These are phyloP conservation scores for Leptographium procerum DNA, from an alignment of 2,329 filamentous ascomycete genomes.

Conservation along the genomic window DNA sequence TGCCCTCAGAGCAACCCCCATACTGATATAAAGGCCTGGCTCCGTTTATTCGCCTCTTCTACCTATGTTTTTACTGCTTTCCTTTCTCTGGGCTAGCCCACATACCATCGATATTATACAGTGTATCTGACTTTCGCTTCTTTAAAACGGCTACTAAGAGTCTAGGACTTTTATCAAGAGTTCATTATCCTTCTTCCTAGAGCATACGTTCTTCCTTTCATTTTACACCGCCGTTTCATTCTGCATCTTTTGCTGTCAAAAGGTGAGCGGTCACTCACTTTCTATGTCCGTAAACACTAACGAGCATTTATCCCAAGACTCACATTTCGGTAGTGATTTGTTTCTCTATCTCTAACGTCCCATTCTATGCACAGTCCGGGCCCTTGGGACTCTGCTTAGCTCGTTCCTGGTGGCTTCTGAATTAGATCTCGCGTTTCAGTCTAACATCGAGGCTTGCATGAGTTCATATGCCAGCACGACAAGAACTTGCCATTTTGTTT, in stretches of 20 bases:
- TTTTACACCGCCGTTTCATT: background rate
- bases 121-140: too few species aligned
- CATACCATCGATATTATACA: too few species aligned
- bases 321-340: background rate
- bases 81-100: background rate
- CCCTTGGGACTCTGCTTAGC: background rate
- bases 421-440: background rate
- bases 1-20: too few species aligned
- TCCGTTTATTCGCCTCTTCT: too few species aligned
- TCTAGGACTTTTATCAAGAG: background rate
- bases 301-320: background rate
- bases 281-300: background rate
- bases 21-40: too few species aligned
- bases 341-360: background rate
- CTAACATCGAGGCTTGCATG: background rate
- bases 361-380: background rate
- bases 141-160: background rate
- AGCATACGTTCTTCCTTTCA: background rate
- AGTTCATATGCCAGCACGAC: background rate
- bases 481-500: background rate
- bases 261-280: background rate
- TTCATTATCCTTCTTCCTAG: background rate
- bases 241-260: background rate
- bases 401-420: background rate
- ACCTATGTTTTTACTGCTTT: background rate